phyloP scores from a whole-genome alignment of 108 stramenopile species.

The Nitzschia sp. region DNA sequence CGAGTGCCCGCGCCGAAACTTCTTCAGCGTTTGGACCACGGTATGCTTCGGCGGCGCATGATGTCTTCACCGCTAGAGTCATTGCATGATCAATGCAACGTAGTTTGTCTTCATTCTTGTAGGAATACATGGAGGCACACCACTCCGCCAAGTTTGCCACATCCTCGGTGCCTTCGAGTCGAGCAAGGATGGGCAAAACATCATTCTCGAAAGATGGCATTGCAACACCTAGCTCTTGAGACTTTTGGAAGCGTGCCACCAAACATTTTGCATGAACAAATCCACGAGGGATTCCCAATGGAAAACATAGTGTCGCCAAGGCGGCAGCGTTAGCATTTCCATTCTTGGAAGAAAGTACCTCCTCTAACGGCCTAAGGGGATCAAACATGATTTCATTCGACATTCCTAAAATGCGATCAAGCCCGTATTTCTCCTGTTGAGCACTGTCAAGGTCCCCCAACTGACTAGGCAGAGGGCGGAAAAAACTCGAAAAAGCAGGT shows the following conservation, averaged over 20 bases:
- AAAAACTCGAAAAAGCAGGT: slow-evolving; percentile 61
- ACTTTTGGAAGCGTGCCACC: slow-evolving; percentile 46
- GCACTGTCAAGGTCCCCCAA: slow-evolving; percentile 15
- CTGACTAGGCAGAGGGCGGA: slow-evolving; percentile 55
- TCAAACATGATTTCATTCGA: slow-evolving; percentile 55
- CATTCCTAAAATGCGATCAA: slow-evolving; percentile 22
- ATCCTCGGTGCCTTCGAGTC: slow-evolving; percentile 48
- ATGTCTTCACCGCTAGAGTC: slow-evolving; percentile 64
- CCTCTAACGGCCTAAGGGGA: slow-evolving; percentile 61
- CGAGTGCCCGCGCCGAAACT: slow-evolving; percentile 33
- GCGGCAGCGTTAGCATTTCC: slow-evolving; percentile 44
- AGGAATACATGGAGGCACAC: slow-evolving; percentile 59
- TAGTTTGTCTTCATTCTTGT: slow-evolving; percentile 53
- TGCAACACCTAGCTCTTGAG: slow-evolving; percentile 34
- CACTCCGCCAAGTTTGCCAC: slow-evolving; percentile 74
- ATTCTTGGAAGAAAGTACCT: slow-evolving; percentile 36
- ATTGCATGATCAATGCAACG: slow-evolving; percentile 70
- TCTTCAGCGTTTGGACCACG: not conserved
- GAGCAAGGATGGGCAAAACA: slow-evolving; percentile 60
- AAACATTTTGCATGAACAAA: slow-evolving; percentile 72
- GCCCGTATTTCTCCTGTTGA: not conserved
- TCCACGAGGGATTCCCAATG: slow-evolving; percentile 69
- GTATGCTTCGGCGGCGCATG: slow-evolving; percentile 56
- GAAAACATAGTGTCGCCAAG: slow-evolving; percentile 66
- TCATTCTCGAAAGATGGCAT: slow-evolving; percentile 62